phyloP scores from a whole-genome alignment of 495 filamentous ascomycete species.

The Neurospora tetraspora region DNA sequence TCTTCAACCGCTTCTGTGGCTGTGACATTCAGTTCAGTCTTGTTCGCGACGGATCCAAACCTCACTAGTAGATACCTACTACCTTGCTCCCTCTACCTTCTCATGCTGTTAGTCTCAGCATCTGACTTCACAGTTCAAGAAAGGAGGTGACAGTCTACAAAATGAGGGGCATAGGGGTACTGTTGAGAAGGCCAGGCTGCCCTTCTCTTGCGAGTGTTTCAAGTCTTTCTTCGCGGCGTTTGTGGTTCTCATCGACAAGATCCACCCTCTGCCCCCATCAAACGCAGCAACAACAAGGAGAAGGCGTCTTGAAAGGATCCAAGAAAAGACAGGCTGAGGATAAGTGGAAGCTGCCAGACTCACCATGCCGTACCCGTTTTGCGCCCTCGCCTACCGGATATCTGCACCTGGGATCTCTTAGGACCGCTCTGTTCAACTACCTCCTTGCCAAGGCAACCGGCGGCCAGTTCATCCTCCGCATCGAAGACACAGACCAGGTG shows the following conservation, averaged over 20 bases:
- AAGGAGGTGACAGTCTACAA: background rate
- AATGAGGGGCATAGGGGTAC: background rate
- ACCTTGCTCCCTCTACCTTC: background rate
- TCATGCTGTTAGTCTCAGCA: background rate
- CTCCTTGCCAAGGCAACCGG: constrained; percentile 77
- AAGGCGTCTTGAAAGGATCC: background rate
- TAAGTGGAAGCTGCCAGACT: constrained; percentile 35
- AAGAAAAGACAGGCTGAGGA: background rate
- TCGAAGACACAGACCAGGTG: constrained; percentile 96
- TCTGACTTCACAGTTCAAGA: background rate
- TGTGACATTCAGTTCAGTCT: background rate
- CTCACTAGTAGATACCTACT: background rate
- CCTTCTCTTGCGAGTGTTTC: background rate
- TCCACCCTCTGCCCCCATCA: background rate
- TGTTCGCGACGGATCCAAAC: background rate
- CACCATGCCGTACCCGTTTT: constrained; percentile 81
- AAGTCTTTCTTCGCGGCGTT: background rate
- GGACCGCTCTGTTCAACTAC: constrained; percentile 90
- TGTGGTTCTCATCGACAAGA: background rate
- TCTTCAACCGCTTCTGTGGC: background rate
- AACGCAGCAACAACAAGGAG: background rate
- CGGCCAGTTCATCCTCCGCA: constrained; percentile 83
- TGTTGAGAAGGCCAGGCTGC: background rate
- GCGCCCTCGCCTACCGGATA: constrained; percentile 93
- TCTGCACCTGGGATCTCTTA: constrained; percentile 80